Evolutionary conservation across 2,329 filamentous ascomycete species (phyloP).

Genomic region (Verticillium zaregamsianum): DNA sequence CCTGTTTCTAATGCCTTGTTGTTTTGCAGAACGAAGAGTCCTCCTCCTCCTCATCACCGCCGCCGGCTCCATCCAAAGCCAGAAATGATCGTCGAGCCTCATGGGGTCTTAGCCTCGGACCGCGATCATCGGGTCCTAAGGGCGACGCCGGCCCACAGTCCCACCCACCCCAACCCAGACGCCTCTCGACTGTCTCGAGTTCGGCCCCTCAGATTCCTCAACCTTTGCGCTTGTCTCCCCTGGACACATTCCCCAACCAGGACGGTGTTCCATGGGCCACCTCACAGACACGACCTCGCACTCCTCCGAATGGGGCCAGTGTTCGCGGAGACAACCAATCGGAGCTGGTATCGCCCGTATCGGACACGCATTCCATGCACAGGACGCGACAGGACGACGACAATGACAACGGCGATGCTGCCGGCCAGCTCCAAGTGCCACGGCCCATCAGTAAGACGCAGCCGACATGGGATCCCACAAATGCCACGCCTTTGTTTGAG

Average conservation of each 20-base stretch:
- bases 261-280: slow-evolving; percentile 11
- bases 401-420: slow-evolving; percentile 11
- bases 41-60: slow-evolving; percentile 17
- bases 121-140: slow-evolving; percentile 21
- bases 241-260: slow-evolving; percentile 14
- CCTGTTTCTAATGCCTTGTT: slow-evolving; percentile 17
- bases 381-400: slow-evolving; percentile 1
- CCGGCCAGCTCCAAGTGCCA: slow-evolving; percentile 14
- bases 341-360: slow-evolving; percentile 28
- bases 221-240: slow-evolving; percentile 16
- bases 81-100: slow-evolving; percentile 38
- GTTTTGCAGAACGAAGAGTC: slow-evolving; percentile 29
- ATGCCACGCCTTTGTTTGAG: slow-evolving; percentile 30
- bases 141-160: slow-evolving; percentile 14
- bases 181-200: not conserved
- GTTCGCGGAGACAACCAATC: slow-evolving; percentile 15
- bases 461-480: slow-evolving; percentile 28
- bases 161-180: slow-evolving; percentile 1
- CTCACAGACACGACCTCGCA: slow-evolving; percentile 9
- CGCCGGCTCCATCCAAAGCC: slow-evolving; percentile 28
- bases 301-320: slow-evolving; percentile 13
- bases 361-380: slow-evolving; percentile 19
- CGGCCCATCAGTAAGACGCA: slow-evolving; percentile 29
- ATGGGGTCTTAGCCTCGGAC: slow-evolving; percentile 36
- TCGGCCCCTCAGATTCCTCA: slow-evolving; percentile 15